Percentiles rank a stretch among this genome's conserved stretches.
These are phyloP conservation scores for Stemphylium lycopersici DNA, from an alignment of 2,329 filamentous ascomycete species.

Conservation along the genomic window DNA sequence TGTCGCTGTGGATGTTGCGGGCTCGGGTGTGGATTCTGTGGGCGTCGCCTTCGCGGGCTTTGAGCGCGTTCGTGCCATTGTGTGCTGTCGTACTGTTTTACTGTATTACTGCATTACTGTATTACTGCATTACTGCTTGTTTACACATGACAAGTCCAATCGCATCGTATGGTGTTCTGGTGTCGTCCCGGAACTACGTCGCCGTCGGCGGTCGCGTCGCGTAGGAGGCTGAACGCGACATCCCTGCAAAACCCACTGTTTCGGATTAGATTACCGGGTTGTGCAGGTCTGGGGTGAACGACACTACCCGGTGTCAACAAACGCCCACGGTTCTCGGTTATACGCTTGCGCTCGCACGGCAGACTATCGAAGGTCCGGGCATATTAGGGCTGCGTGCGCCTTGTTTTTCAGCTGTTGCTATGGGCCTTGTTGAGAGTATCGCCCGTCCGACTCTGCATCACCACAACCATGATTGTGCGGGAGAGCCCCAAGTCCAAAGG, in stretches of 20 bases:
- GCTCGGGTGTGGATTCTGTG: slow-evolving; percentile 32
- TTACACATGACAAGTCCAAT: too few relatives aligned
- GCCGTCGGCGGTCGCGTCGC: slow-evolving; percentile 10
- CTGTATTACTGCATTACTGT: too few relatives aligned
- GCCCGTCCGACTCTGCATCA: slow-evolving; percentile 20
- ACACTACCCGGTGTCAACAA: slow-evolving; percentile 29
- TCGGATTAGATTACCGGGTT: slow-evolving; percentile 30
- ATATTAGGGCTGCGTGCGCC: not conserved
- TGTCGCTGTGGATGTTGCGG: slow-evolving; percentile 25
- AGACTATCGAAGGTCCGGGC: not conserved
- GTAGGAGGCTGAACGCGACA: slow-evolving; percentile 31
- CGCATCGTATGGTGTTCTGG: too few relatives aligned
- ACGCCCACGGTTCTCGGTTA: slow-evolving; percentile 10
- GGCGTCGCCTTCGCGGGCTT: slow-evolving; percentile 30
- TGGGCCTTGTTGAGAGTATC: slow-evolving; percentile 30
- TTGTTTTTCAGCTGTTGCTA: slow-evolving; percentile 29
- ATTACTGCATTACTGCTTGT: too few relatives aligned
- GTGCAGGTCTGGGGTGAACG: slow-evolving; percentile 20
- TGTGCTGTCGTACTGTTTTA: not conserved
- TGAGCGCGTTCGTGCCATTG: slow-evolving; percentile 47
- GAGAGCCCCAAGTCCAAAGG: slow-evolving; percentile 55
- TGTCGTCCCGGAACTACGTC: not conserved
- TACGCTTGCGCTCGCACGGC: slow-evolving; percentile 2
- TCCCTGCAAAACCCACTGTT: slow-evolving; percentile 32
- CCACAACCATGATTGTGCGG: slow-evolving; percentile 53